These are phyloP conservation scores for Barnettozyma sucrosica DNA, from an alignment of 805 yeast species.

Conservation along the genomic window DNA sequence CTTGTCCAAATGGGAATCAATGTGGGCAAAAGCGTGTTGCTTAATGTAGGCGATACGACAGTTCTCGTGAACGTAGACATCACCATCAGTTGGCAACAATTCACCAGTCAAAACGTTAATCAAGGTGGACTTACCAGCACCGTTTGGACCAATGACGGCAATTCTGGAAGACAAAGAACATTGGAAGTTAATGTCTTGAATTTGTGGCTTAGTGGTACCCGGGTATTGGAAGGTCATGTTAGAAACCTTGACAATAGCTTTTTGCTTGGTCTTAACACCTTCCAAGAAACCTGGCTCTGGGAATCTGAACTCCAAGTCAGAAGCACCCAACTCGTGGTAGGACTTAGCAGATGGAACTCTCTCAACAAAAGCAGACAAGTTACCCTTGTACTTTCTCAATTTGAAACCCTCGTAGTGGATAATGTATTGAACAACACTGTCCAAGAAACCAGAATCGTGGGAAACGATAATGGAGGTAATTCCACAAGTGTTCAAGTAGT, in stretches of 20 bases:
- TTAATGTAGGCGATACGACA: conserved; percentile 99
- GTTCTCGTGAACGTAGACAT: conserved; percentile 98
- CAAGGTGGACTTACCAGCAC: conserved; percentile 99
- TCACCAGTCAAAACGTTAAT: conserved; percentile 99
- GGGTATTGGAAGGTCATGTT: conserved; percentile 99
- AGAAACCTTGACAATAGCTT: conserved; percentile 97
- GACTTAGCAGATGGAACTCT: conserved; percentile 98
- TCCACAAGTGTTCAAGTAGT: conserved; percentile 98
- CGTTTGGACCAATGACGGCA: conserved; percentile 99
- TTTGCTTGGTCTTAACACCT: conserved; percentile 99
- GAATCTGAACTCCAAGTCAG: conserved; percentile 94
- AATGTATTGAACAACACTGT: conserved; percentile 94
- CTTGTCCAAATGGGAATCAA: conserved; percentile 97
- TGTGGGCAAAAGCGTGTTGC: conserved; percentile 99
- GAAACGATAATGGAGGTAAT: conserved; percentile 97
- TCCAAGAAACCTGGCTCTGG: conserved; percentile 99
- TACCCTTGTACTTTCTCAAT: conserved; percentile 99
- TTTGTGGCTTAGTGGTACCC: conserved; percentile 97
- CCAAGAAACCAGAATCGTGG: conserved; percentile 99
- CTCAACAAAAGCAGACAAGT: conserved; percentile 97
- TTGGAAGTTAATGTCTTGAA: conserved; percentile 89
- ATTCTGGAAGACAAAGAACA: conserved; percentile 98
- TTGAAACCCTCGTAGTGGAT: conserved; percentile 99
- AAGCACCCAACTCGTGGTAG: conserved; percentile 97
- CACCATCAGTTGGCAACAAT: conserved; percentile 96